Base-by-base conservation (phyloP, 495 filamentous ascomycete species). In the Aspergillus nanangensis region DNA sequence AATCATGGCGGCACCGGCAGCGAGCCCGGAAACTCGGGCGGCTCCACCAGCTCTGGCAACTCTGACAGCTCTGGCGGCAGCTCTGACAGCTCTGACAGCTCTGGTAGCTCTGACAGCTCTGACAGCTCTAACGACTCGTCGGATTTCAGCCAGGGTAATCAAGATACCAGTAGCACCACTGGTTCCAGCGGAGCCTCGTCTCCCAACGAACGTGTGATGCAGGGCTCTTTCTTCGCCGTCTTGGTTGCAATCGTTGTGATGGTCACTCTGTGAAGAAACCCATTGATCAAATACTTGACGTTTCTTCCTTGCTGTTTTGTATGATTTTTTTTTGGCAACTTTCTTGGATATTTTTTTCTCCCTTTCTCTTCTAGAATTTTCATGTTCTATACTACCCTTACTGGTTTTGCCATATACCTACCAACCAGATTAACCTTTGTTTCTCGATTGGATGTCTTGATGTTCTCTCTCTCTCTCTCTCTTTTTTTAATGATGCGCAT, bases 211-310 rank as follows among this genome's bases (percentile, higher is more conserved):
- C 66, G 62, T 34, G 66, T 76, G 33, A 49, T 79, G 47, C 57
- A 66, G 32, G 72, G 77, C 27, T 79, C 79, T 14, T 60, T 80
- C 58, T 74, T 82, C 47, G 79, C 77, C 11, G 76, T 76, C 27
- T 47, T 81, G 36, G 71, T 81, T 31, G 78, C 78, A 3, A 57
- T 80, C 18, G 66, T 79, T 32, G 80, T 65, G 45, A 60, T 79
- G 52, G 61, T 82, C 40, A 70, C 74, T 44, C 53, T 81, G 62
- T 82, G 70, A 71, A 63, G 34, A 40, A 32, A 29, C 11, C 14
- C n/a, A 3, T 19, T 8, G 2, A 11, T 23, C 3, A 7, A 5
- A 15, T 24, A 11, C 3, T 41, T 40, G 22, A 45, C 57, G 50
- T 51, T 53, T 39, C 25, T 55, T 33, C 29, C 51, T 52, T 23